Evolutionary conservation across 306 rosid species (phyloP), one percentile per base, ranked within the genome.

Genomic region (Pyrus pyrifolia): DNA sequence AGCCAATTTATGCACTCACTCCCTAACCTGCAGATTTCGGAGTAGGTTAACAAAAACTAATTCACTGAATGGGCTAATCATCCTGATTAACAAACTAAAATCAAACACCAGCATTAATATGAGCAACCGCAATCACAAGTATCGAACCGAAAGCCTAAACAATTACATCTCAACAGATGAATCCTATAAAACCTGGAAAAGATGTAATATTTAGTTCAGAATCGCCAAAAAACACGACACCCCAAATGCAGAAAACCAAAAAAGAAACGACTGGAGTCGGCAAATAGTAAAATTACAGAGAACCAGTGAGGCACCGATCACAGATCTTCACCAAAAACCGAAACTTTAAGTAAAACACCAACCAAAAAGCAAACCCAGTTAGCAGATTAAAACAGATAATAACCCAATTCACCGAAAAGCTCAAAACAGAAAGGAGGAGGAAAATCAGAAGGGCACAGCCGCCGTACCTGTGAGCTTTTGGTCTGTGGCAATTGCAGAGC

Each of bases 391-490:
- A 51, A 33, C 15, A 70, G 5, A 21, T 17, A 25, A 44, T 40
- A 31, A 6, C 6, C 46, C 21, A 61, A 60, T 17, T 25, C 75
- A 61, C 27, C n/a, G 67, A n/a, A 71, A 53, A 11, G 19, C 18
- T 27, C 19, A 17, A 55, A 76, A 62, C 30, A 40, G 30, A 35
- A 15, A 51, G 52, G 46, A 66, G 53, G 12, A 27, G 38, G 6
- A 44, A 17, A 45, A 11, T 45, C 22, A 62, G 65, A 44, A 74
- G 12, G 30, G 45, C 5, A 7, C 42, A 35, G 42, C 42, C 42
- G 42, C 42, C 42, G 42, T 6, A 86, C 92, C 88, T 84, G 67
- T 27, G 69, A 73, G 77, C 60, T 74, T n/a, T 70, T 76, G 67
- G 35, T 38, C 46, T 27, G 9, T 4, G 64, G 45, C 9, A 79